Evolutionary conservation across 2,329 filamentous ascomycete species (phyloP).

Genomic region (Zymoseptoria tritici): DNA sequence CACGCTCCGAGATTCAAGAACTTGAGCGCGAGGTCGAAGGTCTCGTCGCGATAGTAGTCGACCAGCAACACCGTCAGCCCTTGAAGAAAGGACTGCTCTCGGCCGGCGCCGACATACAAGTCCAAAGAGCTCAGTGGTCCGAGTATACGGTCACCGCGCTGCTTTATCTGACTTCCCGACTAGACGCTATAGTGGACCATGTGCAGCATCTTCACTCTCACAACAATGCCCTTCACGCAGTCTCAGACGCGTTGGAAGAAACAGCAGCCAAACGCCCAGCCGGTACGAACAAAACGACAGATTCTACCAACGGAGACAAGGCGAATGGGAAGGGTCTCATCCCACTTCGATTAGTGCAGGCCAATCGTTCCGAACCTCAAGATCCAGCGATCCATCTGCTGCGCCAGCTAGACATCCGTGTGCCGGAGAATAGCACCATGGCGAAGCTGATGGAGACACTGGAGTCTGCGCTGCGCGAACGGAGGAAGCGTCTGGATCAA

Average conservation of each 20-base stretch:
- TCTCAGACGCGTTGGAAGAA: conserved; percentile 19
- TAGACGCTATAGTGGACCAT: conserved; percentile 24
- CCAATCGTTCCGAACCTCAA: conserved; percentile 23
- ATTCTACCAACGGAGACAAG: conserved; percentile 1
- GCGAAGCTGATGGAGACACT: conserved; percentile 22
- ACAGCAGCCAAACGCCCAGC: conserved; percentile 11
- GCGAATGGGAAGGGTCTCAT: conserved; percentile 21
- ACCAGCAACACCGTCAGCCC: conserved; percentile 59
- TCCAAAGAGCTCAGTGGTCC: conserved; percentile 35
- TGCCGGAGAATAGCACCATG: conserved; percentile 9
- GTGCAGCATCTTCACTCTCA: conserved; percentile 25
- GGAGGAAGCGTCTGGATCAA: conserved; percentile 28
- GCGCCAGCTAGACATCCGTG: conserved; percentile 23
- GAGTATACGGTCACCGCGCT: conserved; percentile 38
- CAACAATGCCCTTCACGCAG: conserved; percentile 14
- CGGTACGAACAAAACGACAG: conserved; percentile 2
- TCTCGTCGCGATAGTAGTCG: conserved; percentile 63
- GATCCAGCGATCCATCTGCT: conserved; percentile 25
- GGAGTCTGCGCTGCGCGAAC: conserved; percentile 25
- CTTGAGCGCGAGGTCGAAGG: conserved; percentile 62
- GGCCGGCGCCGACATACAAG: conserved; percentile 29
- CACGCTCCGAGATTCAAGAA: conserved; percentile 59
- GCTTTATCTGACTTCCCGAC: conserved; percentile 33
- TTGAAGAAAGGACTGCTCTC: conserved; percentile 40
- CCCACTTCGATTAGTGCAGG: conserved; percentile 26